Conservation (phyloP, 257 asterid genomes). For the Plantago ovata region DNA sequence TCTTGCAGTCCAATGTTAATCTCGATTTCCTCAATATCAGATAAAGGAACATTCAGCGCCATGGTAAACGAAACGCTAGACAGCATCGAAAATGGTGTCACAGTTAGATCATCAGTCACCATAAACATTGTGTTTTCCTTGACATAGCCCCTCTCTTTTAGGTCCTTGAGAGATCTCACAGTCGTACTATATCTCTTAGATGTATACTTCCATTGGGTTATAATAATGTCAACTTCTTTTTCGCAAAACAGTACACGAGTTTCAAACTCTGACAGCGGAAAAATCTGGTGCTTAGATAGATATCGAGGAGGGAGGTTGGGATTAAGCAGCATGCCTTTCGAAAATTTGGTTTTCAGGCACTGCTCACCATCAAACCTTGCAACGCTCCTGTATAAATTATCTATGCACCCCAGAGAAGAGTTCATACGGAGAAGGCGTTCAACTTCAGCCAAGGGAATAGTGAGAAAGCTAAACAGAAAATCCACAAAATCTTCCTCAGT, state of each 20-base stretch:
- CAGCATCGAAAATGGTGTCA: conserved; percentile 8
- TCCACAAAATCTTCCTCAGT: conserved; percentile 19
- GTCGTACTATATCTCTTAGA: too few species aligned
- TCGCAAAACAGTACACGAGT: not conserved
- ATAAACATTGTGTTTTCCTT: not conserved
- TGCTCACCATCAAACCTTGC: not conserved
- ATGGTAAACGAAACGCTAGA: not conserved
- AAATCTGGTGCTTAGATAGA: conserved; percentile 11
- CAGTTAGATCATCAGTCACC: conserved; percentile 24
- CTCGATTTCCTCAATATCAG: conserved; percentile 12
- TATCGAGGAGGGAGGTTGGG: conserved; percentile 14
- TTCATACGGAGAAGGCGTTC: conserved; percentile 5
- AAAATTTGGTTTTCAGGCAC: not conserved
- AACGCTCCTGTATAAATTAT: conserved; percentile 17
- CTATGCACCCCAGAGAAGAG: conserved; percentile 2
- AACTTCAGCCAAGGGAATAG: conserved; percentile 19
- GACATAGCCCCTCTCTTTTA: conserved; percentile 22
- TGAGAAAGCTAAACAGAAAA: conserved; percentile 18
- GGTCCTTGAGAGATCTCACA: too few species aligned
- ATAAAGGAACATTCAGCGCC: not conserved
- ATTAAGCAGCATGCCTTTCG: not conserved
- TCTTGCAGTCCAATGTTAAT: too few species aligned
- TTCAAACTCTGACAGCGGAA: not conserved
- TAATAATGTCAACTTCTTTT: too few species aligned
- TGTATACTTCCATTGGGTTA: too few species aligned